Base-by-base conservation (phyloP, 2,329 filamentous ascomycete genomes). In the Phialemoniopsis sp. region DNA sequence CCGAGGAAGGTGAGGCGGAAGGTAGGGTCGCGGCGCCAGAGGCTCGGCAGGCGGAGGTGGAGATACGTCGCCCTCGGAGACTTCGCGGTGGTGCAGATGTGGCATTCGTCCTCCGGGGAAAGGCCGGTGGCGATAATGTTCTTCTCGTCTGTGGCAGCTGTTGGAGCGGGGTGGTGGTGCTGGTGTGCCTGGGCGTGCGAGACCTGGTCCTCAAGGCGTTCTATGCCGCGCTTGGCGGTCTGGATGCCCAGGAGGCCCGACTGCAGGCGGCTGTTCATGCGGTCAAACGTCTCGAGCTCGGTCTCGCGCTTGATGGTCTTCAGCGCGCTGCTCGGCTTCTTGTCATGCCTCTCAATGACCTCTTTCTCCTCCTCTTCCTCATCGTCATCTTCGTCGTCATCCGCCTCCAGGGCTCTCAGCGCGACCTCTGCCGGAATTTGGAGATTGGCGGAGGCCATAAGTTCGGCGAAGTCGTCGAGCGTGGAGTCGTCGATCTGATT, bases 401-500 rank as follows among this genome's bases (percentile, higher is more conserved):
- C n/a, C 31, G 36, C 34, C 15, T 18, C 30, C 37, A 15, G 30
- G 13, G 13, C 29, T 12, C 32, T 36, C 8, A 33, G 35, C 30
- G 39, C 16, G 29, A 30, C 21, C 28, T 26, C 21, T 29, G 37
- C 13, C 8, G 48, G 48, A 8, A 51, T 50, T 10, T 50, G 46
- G 5, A 54, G 45, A 41, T 60, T 62, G 37, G 58, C 59, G n/a
- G 60, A 61, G 21, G 56, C 54, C 18, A 78, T 51, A 30, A 79
- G 58, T 19, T 73, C 69, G 41, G 73, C 73, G 21, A 80, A 60
- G 44, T 80, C 73, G 35, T 80, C 76, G n/a, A 79, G 55, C 1
- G 76, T 80, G 2, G 73, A 77, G 48, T 80, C 77, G 14, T 80
- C 76, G 18, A 79, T 70, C 38, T 78, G 66, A 48, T 78, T 68